Evolutionary conservation across 2,329 filamentous ascomycete species (phyloP), one percentile per base, ranked within the genome.

Genomic region (Aciculosporium take): DNA sequence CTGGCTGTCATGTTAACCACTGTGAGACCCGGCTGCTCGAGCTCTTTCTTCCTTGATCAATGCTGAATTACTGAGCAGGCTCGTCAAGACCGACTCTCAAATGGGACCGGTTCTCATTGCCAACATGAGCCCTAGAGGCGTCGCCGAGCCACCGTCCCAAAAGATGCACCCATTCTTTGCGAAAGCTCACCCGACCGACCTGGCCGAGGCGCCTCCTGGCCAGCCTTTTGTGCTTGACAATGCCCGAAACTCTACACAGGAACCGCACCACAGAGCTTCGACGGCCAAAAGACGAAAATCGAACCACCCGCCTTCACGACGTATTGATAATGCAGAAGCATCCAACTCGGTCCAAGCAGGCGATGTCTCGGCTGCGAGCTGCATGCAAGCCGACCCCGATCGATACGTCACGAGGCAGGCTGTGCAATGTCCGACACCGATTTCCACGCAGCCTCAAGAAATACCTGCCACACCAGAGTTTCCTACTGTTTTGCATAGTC

Each of bases 161-260:
- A 72, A 70, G 48, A 51, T 76, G 29, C 73, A 76, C 48, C 72
- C 73, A 15, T 74, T 76, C 57, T 76, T 76, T 51, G 51, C 58
- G 30, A 59, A 57, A 42, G 43, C 36, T 6, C 44, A 54, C 35
- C 20, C 43, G 17, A 40, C 44, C 23, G 45, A 49, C 9, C 27
- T 38, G 27, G 23, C 43, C 25, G 17, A 35, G n/a, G 33, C 15
- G 20, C 13, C 39, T 39, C 27, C 36, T 7, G 30, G 32, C 20
- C 34, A 35, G 20, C 10, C 20, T 10, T 32, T 34, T 32, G 10
- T 5, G n/a, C 13, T 23, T 12, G 31, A 40, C 15, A 10, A 33
- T 27, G 4, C 28, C n/a, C 37, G 33, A 23, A 17, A 33, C 21
- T n/a, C 42, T 9, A 12, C 15, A 13, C 4, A 23, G 8, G 39